A percentile compares a stretch with the other conserved stretches of the same genome.
phyloP scores from a whole-genome alignment of 2,329 filamentous ascomycete species.

The Dothidotthia symphoricarpi region DNA sequence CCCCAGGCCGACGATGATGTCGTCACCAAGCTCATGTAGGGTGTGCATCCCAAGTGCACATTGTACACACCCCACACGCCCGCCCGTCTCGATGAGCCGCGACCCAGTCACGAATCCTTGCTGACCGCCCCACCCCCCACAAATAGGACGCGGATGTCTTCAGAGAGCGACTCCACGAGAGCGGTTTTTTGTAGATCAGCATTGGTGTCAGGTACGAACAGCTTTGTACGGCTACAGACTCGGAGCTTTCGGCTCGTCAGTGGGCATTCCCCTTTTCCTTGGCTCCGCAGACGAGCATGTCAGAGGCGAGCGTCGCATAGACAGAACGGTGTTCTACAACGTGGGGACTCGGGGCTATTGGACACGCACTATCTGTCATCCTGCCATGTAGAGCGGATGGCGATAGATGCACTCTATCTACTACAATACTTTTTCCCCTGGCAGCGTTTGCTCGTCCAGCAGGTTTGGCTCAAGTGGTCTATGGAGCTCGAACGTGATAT shows the following conservation, averaged over 20 bases:
- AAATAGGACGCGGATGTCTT: slow-evolving; percentile 35
- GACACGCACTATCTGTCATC: slow-evolving; percentile 40
- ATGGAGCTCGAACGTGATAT: slow-evolving; percentile 40
- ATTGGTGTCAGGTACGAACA: slow-evolving; percentile 8
- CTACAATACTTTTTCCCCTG: slow-evolving; percentile 25
- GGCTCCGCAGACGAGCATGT: no score
- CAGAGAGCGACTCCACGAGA: slow-evolving; percentile 29
- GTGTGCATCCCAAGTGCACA: slow-evolving; percentile 14
- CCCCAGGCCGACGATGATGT: slow-evolving; percentile 79
- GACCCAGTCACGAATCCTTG: slow-evolving; percentile 17
- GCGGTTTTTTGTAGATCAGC: slow-evolving; percentile 28
- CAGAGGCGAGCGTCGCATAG: slow-evolving; percentile 6
- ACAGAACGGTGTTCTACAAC: slow-evolving; percentile 9
- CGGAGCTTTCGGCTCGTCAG: slow-evolving; percentile 12
- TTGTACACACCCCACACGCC: slow-evolving; percentile 8
- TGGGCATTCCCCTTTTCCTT: slow-evolving; percentile 28
- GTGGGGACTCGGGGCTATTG: slow-evolving; percentile 13
- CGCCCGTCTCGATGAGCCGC: slow-evolving; percentile 15
- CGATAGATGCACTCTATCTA: slow-evolving; percentile 41
- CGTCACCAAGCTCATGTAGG: slow-evolving; percentile 81
- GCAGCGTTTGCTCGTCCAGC: slow-evolving; percentile 23
- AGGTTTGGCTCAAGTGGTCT: slow-evolving; percentile 37
- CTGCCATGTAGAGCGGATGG: slow-evolving; percentile 38
- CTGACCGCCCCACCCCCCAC: slow-evolving; percentile 27
- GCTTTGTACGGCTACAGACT: slow-evolving; percentile 25